Conservation (phyloP, 805 yeast species). For the Scheffersomyces ergatensis region DNA sequence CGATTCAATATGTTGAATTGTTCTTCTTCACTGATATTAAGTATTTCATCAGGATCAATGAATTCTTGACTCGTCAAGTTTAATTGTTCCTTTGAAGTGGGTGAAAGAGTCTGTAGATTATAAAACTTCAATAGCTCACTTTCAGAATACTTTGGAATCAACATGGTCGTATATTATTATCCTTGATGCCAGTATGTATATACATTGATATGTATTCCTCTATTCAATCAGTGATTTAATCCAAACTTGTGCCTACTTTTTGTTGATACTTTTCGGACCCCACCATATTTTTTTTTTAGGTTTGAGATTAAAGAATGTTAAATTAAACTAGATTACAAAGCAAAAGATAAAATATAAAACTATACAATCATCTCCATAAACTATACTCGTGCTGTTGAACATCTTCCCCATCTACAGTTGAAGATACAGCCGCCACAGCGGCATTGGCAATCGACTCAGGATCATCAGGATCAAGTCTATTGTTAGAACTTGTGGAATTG, state of each 20-base stretch:
- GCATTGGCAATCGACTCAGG: constrained; percentile 35
- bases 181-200: too few relatives aligned
- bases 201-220: neutral
- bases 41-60: constrained; percentile 14
- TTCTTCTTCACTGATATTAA: constrained; percentile 20
- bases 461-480: constrained; percentile 7
- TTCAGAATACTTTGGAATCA: constrained; percentile 13
- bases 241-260: neutral
- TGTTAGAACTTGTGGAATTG: neutral
- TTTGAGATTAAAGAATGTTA: too few relatives aligned
- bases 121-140: constrained; percentile 27
- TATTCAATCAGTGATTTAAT: neutral
- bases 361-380: constrained; percentile 26
- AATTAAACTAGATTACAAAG: too few relatives aligned
- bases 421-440: constrained; percentile 33
- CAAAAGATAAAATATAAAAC: neutral
- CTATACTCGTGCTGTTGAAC: constrained; percentile 35
- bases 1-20: constrained; percentile 28
- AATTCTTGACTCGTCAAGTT: neutral
- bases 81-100: constrained; percentile 16
- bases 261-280: neutral
- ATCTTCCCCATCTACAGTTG: constrained; percentile 23
- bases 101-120: constrained; percentile 20
- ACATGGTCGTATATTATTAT: neutral
- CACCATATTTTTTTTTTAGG: too few relatives aligned